Percentiles rank a stretch among this genome's conserved stretches.
Conservation (phyloP, 139 green algal genomes). For the Chlamydomonas incerta region DNA sequence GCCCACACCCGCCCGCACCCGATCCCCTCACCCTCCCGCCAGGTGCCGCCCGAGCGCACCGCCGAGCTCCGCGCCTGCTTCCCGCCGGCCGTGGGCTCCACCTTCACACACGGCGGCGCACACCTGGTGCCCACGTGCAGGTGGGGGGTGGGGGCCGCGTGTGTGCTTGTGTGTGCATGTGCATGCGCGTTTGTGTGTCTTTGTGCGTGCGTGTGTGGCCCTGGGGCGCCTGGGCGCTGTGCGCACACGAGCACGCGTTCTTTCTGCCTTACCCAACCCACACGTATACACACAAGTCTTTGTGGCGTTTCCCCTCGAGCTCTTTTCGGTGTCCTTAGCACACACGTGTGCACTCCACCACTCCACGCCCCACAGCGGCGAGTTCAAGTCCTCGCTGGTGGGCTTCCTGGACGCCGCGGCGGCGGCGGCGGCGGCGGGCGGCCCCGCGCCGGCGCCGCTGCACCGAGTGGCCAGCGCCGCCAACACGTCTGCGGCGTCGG, state of each 20-base stretch:
- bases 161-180: too few species aligned
- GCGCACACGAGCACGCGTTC: too few species aligned
- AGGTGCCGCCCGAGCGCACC: slow-evolving; percentile 62
- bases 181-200: too few species aligned
- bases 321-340: too few species aligned
- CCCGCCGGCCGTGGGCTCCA: background rate
- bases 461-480: background rate
- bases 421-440: background rate
- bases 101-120: slow-evolving; percentile 49
- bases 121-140: slow-evolving; percentile 74
- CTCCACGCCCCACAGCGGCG: background rate
- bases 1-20: background rate
- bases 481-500: too few species aligned
- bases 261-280: too few species aligned
- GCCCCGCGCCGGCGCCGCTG: background rate
- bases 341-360: too few species aligned
- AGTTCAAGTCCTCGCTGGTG: slow-evolving; percentile 2
- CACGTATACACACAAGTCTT: too few species aligned
- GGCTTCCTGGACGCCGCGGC: slow-evolving; percentile 1
- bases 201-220: too few species aligned
- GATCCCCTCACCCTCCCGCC: background rate
- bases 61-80: slow-evolving; percentile 52
- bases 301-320: too few species aligned
- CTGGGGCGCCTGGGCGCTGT: too few species aligned
- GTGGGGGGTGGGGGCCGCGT: slow-evolving; percentile 44